These are phyloP conservation scores for Penicillium sp. DNA, from an alignment of 2,329 filamentous ascomycete species.

Conservation along the genomic window DNA sequence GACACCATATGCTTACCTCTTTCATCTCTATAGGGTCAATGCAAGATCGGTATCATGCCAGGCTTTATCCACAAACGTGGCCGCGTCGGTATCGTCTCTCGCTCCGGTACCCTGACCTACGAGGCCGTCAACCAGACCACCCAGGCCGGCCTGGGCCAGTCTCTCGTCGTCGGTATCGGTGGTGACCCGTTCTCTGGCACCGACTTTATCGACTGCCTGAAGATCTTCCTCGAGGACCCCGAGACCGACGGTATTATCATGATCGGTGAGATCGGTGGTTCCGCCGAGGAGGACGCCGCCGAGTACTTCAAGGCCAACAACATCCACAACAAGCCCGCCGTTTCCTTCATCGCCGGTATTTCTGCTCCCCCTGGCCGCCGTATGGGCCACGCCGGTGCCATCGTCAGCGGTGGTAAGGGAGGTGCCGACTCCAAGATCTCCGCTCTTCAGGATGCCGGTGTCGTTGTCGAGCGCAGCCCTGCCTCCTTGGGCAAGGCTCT, in stretches of 20 bases:
- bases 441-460: constrained; percentile 86
- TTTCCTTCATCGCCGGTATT: constrained; percentile 98
- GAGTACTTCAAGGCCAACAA: constrained; percentile 93
- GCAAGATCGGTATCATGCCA: constrained; percentile 99
- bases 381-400: constrained; percentile 98
- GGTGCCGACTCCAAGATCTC: constrained; percentile 97
- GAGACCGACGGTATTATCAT: constrained; percentile 99
- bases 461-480: constrained; percentile 92
- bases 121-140: constrained; percentile 99
- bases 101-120: constrained; percentile 97
- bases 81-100: constrained; percentile 96
- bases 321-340: constrained; percentile 89
- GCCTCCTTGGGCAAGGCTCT: constrained; percentile 88
- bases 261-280: constrained; percentile 98
- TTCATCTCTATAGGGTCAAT: constrained; percentile 65
- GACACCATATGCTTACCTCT: constrained; percentile 9
- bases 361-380: constrained; percentile 90
- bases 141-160: constrained; percentile 92
- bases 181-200: constrained; percentile 98
- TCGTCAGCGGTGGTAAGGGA: constrained; percentile 95
- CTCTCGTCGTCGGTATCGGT: constrained; percentile 94
- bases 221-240: constrained; percentile 90
- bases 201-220: constrained; percentile 99
- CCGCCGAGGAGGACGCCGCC: constrained; percentile 94
- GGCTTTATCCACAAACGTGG: constrained; percentile 99